Conservation (phyloP, 1,139 yeast genomes). For the Zygosaccharomyces sapae region DNA sequence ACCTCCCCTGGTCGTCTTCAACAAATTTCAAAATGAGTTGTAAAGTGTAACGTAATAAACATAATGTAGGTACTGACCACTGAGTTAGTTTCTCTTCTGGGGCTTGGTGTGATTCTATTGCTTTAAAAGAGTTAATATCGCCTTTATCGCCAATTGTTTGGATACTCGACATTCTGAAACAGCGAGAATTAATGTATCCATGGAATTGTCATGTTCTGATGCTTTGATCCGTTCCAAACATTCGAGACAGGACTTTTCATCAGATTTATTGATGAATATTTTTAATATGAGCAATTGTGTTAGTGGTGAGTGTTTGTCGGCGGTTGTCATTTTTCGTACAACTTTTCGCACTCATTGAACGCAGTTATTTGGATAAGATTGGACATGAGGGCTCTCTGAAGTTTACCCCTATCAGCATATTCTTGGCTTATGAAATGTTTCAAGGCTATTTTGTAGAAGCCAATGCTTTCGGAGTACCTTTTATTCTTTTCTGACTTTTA, state of each 20-base stretch:
- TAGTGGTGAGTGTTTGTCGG: constrained; percentile 20
- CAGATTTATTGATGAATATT: constrained; percentile 9
- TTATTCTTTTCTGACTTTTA: constrained; percentile 25
- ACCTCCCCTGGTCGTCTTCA: constrained; percentile 15
- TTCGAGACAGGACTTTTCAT: constrained; percentile 10
- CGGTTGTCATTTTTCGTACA: constrained; percentile 15
- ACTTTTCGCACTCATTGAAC: constrained; percentile 11
- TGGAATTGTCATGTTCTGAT: constrained; percentile 15
- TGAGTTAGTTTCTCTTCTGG: background rate
- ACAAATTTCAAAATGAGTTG: constrained; percentile 26
- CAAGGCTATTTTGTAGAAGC: constrained; percentile 22
- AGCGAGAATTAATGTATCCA: constrained; percentile 24
- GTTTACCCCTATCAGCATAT: constrained; percentile 24
- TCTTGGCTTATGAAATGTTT: constrained; percentile 16
- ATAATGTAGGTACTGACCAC: constrained; percentile 17
- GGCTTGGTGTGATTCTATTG: constrained; percentile 11
- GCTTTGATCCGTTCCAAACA: constrained; percentile 17
- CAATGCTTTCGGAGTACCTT: constrained; percentile 16
- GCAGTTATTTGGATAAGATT: constrained; percentile 17
- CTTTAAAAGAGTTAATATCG: constrained; percentile 21
- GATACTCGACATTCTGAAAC: constrained; percentile 22
- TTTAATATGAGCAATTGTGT: constrained; percentile 21
- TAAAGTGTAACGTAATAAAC: constrained; percentile 25
- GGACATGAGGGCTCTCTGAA: constrained; percentile 25
- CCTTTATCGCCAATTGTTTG: constrained; percentile 18